Conservation (phyloP, 768 basidiomycete species). For the Leccinum disarticulatum region DNA sequence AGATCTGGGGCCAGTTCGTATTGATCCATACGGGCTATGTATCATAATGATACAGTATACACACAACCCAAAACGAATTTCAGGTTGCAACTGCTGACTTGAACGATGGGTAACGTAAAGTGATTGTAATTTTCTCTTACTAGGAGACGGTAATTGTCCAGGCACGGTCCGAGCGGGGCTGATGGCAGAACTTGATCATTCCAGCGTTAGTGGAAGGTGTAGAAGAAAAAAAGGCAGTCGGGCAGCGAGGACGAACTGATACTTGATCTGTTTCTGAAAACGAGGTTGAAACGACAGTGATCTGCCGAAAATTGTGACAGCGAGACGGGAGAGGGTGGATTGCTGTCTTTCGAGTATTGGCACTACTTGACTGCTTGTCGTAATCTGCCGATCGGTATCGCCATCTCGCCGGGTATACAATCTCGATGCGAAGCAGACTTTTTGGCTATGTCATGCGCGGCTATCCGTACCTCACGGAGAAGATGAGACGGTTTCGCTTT, state of each 20-base stretch:
- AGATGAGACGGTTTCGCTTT: constrained; percentile 3
- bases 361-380: constrained; percentile 2
- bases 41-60: background rate
- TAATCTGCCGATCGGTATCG: constrained; percentile 7
- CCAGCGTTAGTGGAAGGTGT: background rate
- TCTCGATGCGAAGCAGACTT: constrained; percentile 4
- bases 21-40: constrained; percentile 1
- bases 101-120: constrained; percentile 8
- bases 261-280: background rate
- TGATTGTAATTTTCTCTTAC: background rate
- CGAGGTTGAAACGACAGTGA: constrained; percentile 3
- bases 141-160: background rate
- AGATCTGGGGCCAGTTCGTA: background rate
- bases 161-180: background rate
- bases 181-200: background rate
- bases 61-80: background rate
- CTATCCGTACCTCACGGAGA: background rate
- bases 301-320: background rate
- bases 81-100: background rate
- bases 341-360: background rate
- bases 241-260: background rate
- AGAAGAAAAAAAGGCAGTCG: background rate
- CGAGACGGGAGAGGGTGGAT: background rate
- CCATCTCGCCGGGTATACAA: background rate
- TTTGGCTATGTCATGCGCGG: constrained; percentile 7